Conservation (phyloP, 1,139 yeast species). For the Candida tropicalis region DNA sequence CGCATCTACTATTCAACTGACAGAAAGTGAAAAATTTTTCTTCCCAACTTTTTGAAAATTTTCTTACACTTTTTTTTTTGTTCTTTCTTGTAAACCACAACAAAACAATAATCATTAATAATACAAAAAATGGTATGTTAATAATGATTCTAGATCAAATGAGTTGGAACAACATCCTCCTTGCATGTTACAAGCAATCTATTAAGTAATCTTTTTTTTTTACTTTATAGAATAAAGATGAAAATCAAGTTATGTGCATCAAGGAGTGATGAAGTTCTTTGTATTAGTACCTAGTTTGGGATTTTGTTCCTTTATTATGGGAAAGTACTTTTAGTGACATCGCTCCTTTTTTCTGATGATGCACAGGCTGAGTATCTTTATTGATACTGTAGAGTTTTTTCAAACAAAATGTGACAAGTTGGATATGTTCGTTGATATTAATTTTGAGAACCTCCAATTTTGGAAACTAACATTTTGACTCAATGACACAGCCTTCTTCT, state of each 20-base stretch:
- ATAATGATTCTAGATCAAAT: conserved; percentile 8
- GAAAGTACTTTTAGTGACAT: conserved; percentile 16
- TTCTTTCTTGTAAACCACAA: not conserved
- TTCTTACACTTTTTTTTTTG: conserved; percentile 2
- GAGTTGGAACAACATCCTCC: conserved; percentile 33
- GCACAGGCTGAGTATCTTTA: conserved; percentile 50
- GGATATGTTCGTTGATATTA: conserved; percentile 32
- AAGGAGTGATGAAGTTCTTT: conserved; percentile 34
- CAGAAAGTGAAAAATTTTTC: not conserved
- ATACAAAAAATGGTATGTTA: conserved; percentile 39
- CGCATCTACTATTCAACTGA: not conserved
- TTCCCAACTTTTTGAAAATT: not conserved
- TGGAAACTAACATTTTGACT: conserved; percentile 37
- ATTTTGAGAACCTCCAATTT: conserved; percentile 26
- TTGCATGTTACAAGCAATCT: conserved; percentile 18
- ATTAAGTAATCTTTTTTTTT: conserved; percentile 14
- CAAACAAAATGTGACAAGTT: conserved; percentile 13
- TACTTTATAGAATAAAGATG: conserved; percentile 9
- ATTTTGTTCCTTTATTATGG: not conserved
- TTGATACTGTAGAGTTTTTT: conserved; percentile 41
- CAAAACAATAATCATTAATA: not conserved
- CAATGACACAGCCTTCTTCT: conserved; percentile 68
- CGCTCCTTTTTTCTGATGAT: conserved; percentile 34
- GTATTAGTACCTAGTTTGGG: conserved; percentile 14
- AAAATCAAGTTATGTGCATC: conserved; percentile 31